Conservation (phyloP, 176 grass and related monocot genomes). For the Phoenix dactylifera region DNA sequence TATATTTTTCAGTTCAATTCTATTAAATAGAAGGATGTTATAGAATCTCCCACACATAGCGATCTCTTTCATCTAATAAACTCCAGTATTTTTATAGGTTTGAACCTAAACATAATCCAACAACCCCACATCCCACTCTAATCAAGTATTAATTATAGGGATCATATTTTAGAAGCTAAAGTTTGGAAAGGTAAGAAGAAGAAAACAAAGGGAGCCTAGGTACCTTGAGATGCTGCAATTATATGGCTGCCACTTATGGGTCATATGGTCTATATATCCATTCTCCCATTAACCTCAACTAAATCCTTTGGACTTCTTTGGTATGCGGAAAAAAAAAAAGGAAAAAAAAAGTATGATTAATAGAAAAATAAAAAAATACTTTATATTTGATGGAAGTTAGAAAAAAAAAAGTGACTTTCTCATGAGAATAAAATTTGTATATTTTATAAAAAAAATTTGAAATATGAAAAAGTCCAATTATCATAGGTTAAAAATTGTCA, state of each 20-base stretch:
- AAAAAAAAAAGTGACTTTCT: too few relatives aligned
- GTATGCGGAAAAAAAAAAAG: too few relatives aligned
- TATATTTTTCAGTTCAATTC: too few relatives aligned
- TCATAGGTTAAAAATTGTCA: too few relatives aligned
- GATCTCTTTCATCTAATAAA: conserved; percentile 60
- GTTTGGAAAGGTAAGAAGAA: background rate
- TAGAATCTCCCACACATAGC: conserved; percentile 69
- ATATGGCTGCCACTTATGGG: conserved; percentile 78
- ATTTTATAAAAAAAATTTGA: too few relatives aligned
- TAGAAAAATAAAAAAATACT: too few relatives aligned
- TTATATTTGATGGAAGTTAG: too few relatives aligned
- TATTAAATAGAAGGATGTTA: conserved; percentile 90
- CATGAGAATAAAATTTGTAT: too few relatives aligned
- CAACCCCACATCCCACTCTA: background rate
- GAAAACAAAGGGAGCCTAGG: background rate
- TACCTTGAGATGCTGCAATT: conserved; percentile 66
- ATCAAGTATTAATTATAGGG: conserved; percentile 4
- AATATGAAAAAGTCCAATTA: too few relatives aligned
- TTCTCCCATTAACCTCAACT: conserved; percentile 71
- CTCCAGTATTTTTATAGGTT: conserved; percentile 60
- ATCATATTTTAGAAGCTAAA: background rate
- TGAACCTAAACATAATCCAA: conserved; percentile 36
- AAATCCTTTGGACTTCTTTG: conserved; percentile 33
- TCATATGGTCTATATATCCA: conserved; percentile 39
- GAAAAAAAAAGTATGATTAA: too few relatives aligned